phyloP scores from a whole-genome alignment of 768 basidiomycete species.

The Suillus placidus region DNA sequence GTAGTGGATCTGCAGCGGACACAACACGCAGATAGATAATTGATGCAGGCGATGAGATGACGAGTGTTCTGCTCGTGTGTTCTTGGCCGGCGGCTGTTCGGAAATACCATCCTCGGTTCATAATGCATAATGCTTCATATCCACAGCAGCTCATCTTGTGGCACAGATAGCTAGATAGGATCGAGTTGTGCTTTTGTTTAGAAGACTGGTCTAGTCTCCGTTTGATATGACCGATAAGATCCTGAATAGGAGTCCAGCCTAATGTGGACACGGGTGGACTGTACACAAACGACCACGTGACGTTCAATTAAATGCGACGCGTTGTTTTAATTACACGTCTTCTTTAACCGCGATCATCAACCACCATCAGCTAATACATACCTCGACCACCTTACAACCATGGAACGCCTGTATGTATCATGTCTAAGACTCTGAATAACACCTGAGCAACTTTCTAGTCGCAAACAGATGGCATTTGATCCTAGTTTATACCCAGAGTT shows the following conservation, averaged over 20 bases:
- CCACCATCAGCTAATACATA: constrained; percentile 1
- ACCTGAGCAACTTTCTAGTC: constrained; percentile 16
- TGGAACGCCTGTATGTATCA: constrained; percentile 30
- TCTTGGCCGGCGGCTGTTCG: not conserved
- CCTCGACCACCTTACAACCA: constrained; percentile 16
- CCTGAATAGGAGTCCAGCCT: too few species aligned
- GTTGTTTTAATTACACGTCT: constrained; percentile 20
- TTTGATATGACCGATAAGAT: not conserved
- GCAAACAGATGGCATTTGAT: constrained; percentile 29
- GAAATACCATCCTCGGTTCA: not conserved
- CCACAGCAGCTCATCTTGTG: too few species aligned
- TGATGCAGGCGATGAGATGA: not conserved
- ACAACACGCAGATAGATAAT: not conserved
- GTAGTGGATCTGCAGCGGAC: not conserved
- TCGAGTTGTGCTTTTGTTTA: not conserved
- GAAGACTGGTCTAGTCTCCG: not conserved
- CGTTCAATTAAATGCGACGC: constrained; percentile 21
- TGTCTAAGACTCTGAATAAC: too few species aligned
- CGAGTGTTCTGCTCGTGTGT: not conserved
- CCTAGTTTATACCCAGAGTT: constrained; percentile 34
- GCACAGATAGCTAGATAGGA: too few species aligned
- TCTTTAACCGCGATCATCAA: constrained; percentile 4
- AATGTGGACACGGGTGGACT: too few species aligned
- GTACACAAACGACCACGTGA: constrained; percentile 21
- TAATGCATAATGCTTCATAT: not conserved